Percentiles rank a stretch among this genome's conserved stretches.
phyloP scores from a whole-genome alignment of 148 eudicot species.

The Amaranthus hypochondriacus region DNA sequence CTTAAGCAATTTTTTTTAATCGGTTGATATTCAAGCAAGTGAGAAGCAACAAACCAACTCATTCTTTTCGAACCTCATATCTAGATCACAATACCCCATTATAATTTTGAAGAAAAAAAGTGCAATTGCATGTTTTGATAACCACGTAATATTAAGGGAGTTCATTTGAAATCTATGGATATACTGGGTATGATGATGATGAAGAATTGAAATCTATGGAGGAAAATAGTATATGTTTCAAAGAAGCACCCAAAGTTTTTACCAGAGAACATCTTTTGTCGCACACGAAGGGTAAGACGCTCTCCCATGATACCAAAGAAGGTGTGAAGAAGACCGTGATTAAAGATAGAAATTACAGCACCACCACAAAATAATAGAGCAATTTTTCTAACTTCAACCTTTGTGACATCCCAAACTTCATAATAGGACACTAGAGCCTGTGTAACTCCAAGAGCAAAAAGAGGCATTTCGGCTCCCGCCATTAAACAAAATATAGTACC shows the following conservation, averaged over 20 bases:
- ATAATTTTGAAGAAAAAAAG: too few relatives aligned
- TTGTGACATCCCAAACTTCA: conserved; percentile 90
- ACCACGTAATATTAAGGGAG: background rate
- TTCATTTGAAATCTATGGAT: too few relatives aligned
- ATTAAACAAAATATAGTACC: conserved; percentile 74
- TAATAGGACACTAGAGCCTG: conserved; percentile 94
- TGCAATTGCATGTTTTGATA: background rate
- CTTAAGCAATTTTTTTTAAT: background rate
- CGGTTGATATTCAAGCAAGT: too few relatives aligned
- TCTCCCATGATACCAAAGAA: conserved; percentile 93
- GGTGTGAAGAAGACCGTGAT: conserved; percentile 64
- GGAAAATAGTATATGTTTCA: background rate
- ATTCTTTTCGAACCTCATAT: too few relatives aligned
- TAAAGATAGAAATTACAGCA: conserved; percentile 56
- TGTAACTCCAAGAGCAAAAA: conserved; percentile 90
- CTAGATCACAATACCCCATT: too few relatives aligned
- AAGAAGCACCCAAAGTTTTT: conserved; percentile 19
- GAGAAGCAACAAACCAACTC: too few relatives aligned
- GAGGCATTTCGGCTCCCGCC: conserved; percentile 86
- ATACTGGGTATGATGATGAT: too few relatives aligned
- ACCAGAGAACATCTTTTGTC: conserved; percentile 95
- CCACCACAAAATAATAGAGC: conserved; percentile 75
- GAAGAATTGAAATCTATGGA: background rate
- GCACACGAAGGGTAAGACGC: conserved; percentile 86
- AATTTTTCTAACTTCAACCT: conserved; percentile 69